Conservation (phyloP, 257 asterid genomes). For the Nicotiana benthamiana region DNA sequence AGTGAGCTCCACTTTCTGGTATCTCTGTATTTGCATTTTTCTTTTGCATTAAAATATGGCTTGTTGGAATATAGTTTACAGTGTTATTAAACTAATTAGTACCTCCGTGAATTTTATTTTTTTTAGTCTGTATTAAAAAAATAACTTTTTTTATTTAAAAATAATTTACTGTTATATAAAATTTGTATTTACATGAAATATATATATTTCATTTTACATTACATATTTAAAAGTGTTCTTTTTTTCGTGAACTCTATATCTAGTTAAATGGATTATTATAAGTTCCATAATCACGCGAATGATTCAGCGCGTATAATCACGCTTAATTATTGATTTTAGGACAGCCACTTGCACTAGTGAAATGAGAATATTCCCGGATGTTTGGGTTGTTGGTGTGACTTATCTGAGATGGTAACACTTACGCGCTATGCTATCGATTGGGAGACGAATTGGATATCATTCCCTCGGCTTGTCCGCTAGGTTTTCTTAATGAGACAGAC, state of each 20-base stretch:
- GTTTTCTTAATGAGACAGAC: not conserved
- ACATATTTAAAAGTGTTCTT: too few relatives aligned
- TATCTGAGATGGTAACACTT: not conserved
- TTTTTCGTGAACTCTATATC: too few relatives aligned
- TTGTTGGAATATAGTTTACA: not conserved
- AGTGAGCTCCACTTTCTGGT: conserved; percentile 26
- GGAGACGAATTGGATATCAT: not conserved
- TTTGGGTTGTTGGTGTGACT: not conserved
- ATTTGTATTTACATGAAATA: too few relatives aligned
- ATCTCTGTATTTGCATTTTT: not conserved
- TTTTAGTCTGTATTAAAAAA: too few relatives aligned
- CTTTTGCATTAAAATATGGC: conserved; percentile 16
- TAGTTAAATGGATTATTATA: too few relatives aligned
- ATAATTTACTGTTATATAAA: too few relatives aligned
- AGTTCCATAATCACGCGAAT: not conserved
- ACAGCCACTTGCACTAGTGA: not conserved
- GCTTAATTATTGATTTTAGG: not conserved
- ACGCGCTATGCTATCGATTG: not conserved
- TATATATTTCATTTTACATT: too few relatives aligned
- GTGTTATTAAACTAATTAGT: too few relatives aligned
- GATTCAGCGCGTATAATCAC: not conserved
- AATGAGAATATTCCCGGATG: not conserved
- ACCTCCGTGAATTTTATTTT: too few relatives aligned
- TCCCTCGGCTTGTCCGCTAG: conserved; percentile 12
- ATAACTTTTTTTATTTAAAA: too few relatives aligned